These are phyloP conservation scores for Dipodascopsis uninucleata DNA, from an alignment of 805 yeast genomes.

Conservation along the genomic window DNA sequence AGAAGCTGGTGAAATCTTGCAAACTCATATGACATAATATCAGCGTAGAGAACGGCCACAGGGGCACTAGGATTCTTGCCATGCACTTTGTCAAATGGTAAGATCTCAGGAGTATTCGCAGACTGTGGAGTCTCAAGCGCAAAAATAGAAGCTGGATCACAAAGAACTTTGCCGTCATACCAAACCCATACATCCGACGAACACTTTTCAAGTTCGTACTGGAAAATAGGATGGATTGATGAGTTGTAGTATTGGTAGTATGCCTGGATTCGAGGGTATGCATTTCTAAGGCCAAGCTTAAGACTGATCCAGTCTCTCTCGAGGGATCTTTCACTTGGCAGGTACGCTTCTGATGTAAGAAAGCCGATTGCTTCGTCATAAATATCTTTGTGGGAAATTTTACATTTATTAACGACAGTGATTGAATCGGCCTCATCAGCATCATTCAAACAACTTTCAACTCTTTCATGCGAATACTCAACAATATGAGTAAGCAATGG, in stretches of 20 bases:
- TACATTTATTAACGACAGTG: conserved; percentile 20
- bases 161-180: conserved; percentile 53
- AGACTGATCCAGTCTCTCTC: conserved; percentile 40
- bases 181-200: conserved; percentile 48
- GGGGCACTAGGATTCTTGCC: conserved; percentile 44
- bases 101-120: conserved; percentile 28
- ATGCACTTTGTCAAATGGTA: conserved; percentile 55
- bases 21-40: conserved; percentile 50
- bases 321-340: conserved; percentile 18
- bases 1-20: conserved; percentile 56
- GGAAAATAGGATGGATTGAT: conserved; percentile 35
- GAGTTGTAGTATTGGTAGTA: conserved; percentile 53
- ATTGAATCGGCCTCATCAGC: conserved; percentile 23
- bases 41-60: conserved; percentile 63
- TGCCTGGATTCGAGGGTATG: conserved; percentile 62
- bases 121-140: conserved; percentile 58
- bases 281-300: conserved; percentile 45
- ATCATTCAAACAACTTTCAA: no score
- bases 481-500: conserved; percentile 33
- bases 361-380: conserved; percentile 21
- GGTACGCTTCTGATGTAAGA: conserved; percentile 1
- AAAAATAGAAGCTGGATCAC: conserved; percentile 69
- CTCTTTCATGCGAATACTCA: conserved; percentile 20
- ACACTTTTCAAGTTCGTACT: conserved; percentile 38
- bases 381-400: conserved; percentile 18